phyloP scores from a whole-genome alignment of 2,329 filamentous ascomycete species.

The Chaetomiaceae sp. region DNA sequence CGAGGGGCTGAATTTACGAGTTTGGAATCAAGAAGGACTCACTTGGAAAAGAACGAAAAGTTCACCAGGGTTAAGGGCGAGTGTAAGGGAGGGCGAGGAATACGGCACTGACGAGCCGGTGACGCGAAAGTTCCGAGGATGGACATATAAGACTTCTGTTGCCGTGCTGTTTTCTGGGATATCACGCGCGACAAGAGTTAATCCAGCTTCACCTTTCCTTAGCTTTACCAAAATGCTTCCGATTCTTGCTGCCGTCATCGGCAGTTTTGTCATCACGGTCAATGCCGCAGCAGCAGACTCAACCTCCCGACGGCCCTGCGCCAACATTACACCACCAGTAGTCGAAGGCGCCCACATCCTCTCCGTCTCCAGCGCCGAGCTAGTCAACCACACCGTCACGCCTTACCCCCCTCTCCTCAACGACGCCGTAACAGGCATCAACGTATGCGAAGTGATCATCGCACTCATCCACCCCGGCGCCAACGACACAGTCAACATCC shows the following conservation, averaged over 20 bases:
- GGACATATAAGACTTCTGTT: too few species aligned
- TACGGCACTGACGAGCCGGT: too few species aligned
- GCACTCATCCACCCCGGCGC: neutral
- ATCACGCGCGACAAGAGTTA: too few species aligned
- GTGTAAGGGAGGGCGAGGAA: too few species aligned
- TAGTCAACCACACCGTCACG: neutral
- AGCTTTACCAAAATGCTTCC: neutral
- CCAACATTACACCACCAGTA: neutral
- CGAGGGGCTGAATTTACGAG: too few species aligned
- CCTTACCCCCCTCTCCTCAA: neutral
- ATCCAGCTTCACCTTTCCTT: too few species aligned
- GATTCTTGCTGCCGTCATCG: neutral
- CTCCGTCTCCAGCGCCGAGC: neutral
- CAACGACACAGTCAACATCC: conserved; percentile 6
- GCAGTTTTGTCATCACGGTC: neutral
- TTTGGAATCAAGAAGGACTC: too few species aligned
- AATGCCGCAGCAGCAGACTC: neutral
- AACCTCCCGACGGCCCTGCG: neutral
- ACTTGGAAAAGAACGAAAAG: too few species aligned
- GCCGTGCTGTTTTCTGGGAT: too few species aligned
- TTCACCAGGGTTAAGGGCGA: too few species aligned
- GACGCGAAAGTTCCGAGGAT: too few species aligned
- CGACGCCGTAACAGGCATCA: neutral
- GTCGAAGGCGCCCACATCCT: neutral
- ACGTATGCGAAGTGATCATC: neutral